Evolutionary conservation across 139 green algal genomes (phyloP), one percentile per base, ranked within the genome.

Genomic region (Tetradesmus lagerheimii): DNA sequence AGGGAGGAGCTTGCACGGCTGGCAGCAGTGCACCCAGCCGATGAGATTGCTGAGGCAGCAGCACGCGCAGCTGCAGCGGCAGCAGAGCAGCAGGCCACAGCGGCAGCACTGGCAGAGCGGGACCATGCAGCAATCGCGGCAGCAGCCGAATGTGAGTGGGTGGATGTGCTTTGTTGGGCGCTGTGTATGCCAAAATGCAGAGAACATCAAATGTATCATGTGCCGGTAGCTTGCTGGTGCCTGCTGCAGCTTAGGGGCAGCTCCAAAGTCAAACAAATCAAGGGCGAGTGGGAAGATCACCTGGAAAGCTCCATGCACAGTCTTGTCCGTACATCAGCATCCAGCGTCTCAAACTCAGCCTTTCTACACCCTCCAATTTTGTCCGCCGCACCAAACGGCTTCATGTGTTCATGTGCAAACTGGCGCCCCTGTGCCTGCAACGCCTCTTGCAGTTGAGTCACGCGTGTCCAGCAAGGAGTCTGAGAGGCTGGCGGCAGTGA

Each of bases 401-500:
- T n/a, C n/a, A n/a, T n/a, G n/a, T n/a, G n/a, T n/a, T n/a, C n/a
- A n/a, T n/a, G n/a, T n/a, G n/a, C n/a, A n/a, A n/a, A n/a, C n/a
- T n/a, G n/a, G n/a, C 14, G 57, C 57, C 31, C 20, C 57, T 71
- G 57, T 31, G 23, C 57, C 57, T 71, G 4, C 9, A 29, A 23
- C 62, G 53, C 57, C 41, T 15, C 74, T 38, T 85, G 71, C 35
- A 87, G 38, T 34, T 84, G 81, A 79, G 62, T 15, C 1, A 0
- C 47, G 62, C 1, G 25, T 90, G 25, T 14, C 20, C 4, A 16
- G 14, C 35, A 85, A 85, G 67, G 75, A 81, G 39, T 31, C 53
- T 50, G 90, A 94, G 81, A 80, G 89, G 35, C 66, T 92, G 4
- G 88, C 53, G 4, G 84, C 86, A 15, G 20, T 80, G 31, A 92